A percentile compares a stretch with the other conserved stretches of the same genome.
Conservation (phyloP, 164 flowering plant genomes). For the Buxus sempervirens region DNA sequence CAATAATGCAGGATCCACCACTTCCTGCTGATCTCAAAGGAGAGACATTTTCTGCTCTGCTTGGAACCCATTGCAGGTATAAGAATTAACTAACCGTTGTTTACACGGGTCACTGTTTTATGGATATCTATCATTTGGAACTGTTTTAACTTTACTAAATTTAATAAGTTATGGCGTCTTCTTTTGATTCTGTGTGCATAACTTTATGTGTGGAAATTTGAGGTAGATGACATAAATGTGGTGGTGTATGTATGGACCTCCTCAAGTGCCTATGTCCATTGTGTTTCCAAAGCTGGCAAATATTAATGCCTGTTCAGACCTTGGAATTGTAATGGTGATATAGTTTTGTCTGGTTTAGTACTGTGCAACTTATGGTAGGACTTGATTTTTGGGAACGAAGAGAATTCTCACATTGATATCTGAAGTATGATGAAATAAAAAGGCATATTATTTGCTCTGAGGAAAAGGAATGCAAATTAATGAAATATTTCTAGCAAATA, state of each 20-base stretch:
- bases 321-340: no score
- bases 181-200: background rate
- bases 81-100: background rate
- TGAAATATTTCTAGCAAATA: no score
- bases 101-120: background rate
- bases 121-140: background rate
- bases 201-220: background rate
- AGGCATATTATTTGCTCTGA: no score
- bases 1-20: constrained; percentile 66
- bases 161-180: background rate
- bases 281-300: no score
- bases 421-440: no score
- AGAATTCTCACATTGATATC: no score
- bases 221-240: background rate
- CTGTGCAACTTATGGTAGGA: no score
- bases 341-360: no score
- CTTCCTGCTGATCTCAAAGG: constrained; percentile 86
- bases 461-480: no score
- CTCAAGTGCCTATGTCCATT: background rate
- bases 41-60: constrained; percentile 62
- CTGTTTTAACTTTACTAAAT: background rate
- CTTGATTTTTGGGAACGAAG: no score
- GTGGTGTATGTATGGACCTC: background rate
- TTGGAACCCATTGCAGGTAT: constrained; percentile 91
- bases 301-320: no score